Evolutionary conservation across 139 green algal genomes (phyloP).

Genomic region (Pleodorina starrii): DNA sequence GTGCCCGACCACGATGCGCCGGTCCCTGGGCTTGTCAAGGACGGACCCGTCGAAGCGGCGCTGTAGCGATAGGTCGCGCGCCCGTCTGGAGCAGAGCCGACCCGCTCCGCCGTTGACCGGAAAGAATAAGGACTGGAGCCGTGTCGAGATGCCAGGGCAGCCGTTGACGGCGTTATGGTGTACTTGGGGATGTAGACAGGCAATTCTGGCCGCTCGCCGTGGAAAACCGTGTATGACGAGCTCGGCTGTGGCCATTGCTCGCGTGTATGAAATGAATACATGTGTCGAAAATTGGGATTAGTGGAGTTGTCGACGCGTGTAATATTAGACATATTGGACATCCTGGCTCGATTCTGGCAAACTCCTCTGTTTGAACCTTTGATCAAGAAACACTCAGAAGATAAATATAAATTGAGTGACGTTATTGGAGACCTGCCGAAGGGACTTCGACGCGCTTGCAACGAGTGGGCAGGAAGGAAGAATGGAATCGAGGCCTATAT

Average conservation of each 20-base stretch:
- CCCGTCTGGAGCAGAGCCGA: neutral
- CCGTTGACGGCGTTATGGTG: neutral
- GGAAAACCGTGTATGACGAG: slow-evolving; percentile 40
- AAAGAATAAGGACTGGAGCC: slow-evolving; percentile 10
- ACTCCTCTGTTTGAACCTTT: too few relatives aligned
- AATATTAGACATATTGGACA: neutral
- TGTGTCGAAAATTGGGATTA: neutral
- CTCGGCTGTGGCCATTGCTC: slow-evolving; percentile 16
- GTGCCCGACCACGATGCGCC: neutral
- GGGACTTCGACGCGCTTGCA: neutral
- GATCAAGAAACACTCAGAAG: too few relatives aligned
- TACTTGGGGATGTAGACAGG: slow-evolving; percentile 26
- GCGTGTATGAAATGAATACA: slow-evolving; percentile 8
- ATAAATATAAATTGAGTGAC: too few relatives aligned
- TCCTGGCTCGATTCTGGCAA: too few relatives aligned
- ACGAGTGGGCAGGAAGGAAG: too few relatives aligned
- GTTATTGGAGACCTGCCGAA: too few relatives aligned
- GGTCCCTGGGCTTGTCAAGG: too few relatives aligned
- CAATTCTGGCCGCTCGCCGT: slow-evolving; percentile 2
- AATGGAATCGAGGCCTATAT: too few relatives aligned
- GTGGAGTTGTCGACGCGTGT: slow-evolving; percentile 24
- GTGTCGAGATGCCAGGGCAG: slow-evolving; percentile 12
- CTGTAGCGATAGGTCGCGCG: neutral
- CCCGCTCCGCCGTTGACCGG: neutral
- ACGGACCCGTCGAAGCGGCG: neutral